phyloP scores from a whole-genome alignment of 225 moss, liverwort and hornwort species.

The Thuidium tamariscinum region DNA sequence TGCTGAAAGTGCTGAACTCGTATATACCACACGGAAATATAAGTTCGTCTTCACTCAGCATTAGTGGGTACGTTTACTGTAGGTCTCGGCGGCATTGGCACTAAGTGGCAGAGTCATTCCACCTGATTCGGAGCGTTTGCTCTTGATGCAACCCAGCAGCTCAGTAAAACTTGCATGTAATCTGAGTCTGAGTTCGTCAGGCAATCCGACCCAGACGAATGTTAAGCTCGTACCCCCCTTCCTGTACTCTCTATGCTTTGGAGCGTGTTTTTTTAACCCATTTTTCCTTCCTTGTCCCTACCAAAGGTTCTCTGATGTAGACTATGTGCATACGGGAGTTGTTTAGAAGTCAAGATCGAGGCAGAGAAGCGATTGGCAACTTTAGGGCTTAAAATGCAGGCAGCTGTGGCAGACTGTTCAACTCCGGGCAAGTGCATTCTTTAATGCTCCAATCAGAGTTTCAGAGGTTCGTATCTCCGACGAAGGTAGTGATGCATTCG shows the following conservation, averaged over 20 bases:
- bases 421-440: neutral
- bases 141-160: neutral
- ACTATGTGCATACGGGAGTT: neutral
- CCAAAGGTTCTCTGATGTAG: neutral
- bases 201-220: neutral
- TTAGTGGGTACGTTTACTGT: neutral
- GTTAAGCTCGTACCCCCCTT: neutral
- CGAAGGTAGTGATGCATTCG: neutral
- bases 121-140: neutral
- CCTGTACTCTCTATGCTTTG: neutral
- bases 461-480: slow-evolving; percentile 10
- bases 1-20: neutral
- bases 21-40: neutral
- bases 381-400: neutral
- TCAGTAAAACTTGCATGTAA: neutral
- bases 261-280: neutral
- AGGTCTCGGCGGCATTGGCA: neutral
- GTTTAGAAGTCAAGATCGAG: neutral
- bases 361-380: neutral
- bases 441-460: slow-evolving; percentile 11
- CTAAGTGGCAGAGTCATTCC: neutral
- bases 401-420: neutral
- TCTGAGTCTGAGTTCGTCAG: neutral
- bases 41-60: neutral
- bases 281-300: neutral